Conservation (phyloP, 345 rosid genomes). For the Rubroshorea leprosula region DNA sequence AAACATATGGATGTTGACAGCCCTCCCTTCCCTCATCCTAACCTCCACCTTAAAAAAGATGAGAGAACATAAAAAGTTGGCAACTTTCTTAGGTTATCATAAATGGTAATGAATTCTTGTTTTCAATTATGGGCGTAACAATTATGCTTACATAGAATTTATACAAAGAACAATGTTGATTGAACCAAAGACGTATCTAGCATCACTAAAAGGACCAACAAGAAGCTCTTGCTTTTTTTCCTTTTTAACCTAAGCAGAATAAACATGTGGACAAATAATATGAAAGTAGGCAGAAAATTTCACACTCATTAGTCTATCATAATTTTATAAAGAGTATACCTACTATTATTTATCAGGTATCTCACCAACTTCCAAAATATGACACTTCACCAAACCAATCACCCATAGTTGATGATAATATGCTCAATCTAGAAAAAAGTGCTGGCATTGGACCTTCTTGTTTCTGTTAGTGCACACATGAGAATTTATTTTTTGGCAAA, state of each 20-base stretch:
- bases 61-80: not conserved
- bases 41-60: slow-evolving; percentile 70
- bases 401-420: slow-evolving; percentile 3
- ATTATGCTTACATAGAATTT: not conserved
- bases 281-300: not conserved
- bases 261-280: not conserved
- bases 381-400: slow-evolving; percentile 5
- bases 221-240: not conserved
- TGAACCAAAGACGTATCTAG: not conserved
- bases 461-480: slow-evolving; percentile 6
- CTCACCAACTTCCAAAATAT: slow-evolving; percentile 10
- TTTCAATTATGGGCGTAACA: too few species aligned
- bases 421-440: slow-evolving; percentile 8
- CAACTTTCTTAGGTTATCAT: not conserved
- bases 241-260: not conserved
- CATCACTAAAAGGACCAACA: not conserved
- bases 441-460: slow-evolving; percentile 10
- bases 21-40: slow-evolving; percentile 87
- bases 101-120: not conserved
- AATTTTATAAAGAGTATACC: too few species aligned
- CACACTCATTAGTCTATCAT: not conserved
- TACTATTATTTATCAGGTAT: too few species aligned
- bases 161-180: not conserved
- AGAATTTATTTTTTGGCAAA: not conserved
- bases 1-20: slow-evolving; percentile 97